Evolutionary conservation across 1,139 yeast species (phyloP), one percentile per base, ranked within the genome.

Genomic region (Arxiozyma bovina): DNA sequence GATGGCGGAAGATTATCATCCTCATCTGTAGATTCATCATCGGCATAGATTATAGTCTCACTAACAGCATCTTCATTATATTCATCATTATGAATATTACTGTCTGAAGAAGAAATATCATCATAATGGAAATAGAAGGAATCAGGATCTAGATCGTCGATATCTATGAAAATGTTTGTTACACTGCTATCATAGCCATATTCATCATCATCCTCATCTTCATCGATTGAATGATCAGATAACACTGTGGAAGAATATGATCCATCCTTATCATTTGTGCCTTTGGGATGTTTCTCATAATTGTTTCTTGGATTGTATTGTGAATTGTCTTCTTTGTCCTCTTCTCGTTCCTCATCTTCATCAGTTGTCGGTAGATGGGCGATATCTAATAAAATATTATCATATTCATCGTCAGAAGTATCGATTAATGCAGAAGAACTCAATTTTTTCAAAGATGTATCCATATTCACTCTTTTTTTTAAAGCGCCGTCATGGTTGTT

Each of bases 21-120:
- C 58, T 88, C 96, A 70, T 93, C 99, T 0, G 98, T 93, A 12
- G 96, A 87, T 62, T 91, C 96, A 48, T 93, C 95, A 59, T 74
- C 76, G 45, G 68, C 66, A 52, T 64, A 70, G 8, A 58, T 58
- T 4, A 61, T 62, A 42, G 64, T 60, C 27, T 66, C 70, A 9
- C 58, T 56, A 30, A 58, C 61, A 38, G 63, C 67, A 44, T 64
- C 64, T 30, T 60, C 61, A 15, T 59, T 55, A 9, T 51, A 12
- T n/a, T 52, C 53, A 23, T 54, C 57, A 20, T 58, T 53, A 9
- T 68, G 60, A 53, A 65, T 66, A 50, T 63, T 59, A 15, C 57
- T 62, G 46, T 52, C 56, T 7, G 57, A 53, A 6, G 57, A 52
- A 3, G 53, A 38, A 44, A 57, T 57, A 18, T 58, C 60, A 43